Percentiles rank a stretch among this genome's conserved stretches.
Conservation (phyloP, 1,284 basidiomycete genomes). For the Porogramme epimiltina region DNA sequence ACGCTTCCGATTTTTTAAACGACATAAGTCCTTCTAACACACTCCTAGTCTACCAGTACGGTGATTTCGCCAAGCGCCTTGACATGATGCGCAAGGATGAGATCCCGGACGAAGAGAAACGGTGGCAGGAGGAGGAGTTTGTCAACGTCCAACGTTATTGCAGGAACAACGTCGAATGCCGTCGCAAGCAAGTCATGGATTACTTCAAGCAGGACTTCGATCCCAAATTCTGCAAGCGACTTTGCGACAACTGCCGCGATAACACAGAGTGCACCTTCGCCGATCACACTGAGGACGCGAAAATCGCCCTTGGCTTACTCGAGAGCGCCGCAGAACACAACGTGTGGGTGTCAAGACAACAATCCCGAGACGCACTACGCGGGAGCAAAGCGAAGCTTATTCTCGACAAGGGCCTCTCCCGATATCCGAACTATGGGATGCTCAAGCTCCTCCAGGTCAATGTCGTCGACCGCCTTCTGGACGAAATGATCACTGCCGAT, state of each 20-base stretch:
- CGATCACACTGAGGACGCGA: constrained; percentile 48
- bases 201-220: constrained; percentile 61
- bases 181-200: constrained; percentile 81
- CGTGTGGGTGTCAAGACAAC: constrained; percentile 40
- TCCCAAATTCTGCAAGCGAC: constrained; percentile 50
- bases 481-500: no score
- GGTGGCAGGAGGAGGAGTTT: constrained; percentile 54
- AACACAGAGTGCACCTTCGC: constrained; percentile 37
- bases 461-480: constrained; percentile 62
- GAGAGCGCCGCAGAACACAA: constrained; percentile 17
- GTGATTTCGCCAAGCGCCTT: constrained; percentile 52
- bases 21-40: background rate
- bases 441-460: constrained; percentile 52
- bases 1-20: constrained; percentile 21
- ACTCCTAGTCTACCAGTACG: constrained; percentile 53
- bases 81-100: constrained; percentile 55
- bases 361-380: constrained; percentile 60
- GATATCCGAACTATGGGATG: constrained; percentile 51
- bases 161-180: constrained; percentile 82
- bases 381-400: constrained; percentile 60
- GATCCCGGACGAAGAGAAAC: constrained; percentile 50
- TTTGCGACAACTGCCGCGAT: constrained; percentile 78
- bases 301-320: constrained; percentile 56
- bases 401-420: constrained; percentile 49
- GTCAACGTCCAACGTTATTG: constrained; percentile 75